phyloP scores from a whole-genome alignment of 1,139 yeast species.

The Geotrichum histeridarum region DNA sequence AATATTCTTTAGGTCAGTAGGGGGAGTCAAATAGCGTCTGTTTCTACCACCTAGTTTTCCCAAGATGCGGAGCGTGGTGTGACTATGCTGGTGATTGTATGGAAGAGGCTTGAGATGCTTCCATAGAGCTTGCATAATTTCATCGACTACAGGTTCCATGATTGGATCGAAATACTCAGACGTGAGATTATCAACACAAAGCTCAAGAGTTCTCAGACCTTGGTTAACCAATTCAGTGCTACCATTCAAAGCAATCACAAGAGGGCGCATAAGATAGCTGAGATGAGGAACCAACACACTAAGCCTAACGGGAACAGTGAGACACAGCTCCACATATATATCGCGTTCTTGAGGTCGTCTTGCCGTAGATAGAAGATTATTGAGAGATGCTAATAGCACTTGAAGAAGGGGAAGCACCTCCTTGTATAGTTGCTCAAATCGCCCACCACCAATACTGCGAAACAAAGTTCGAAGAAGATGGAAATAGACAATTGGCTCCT shows the following conservation, averaged over 20 bases:
- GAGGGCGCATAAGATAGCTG: constrained; percentile 79
- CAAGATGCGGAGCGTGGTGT: constrained; percentile 83
- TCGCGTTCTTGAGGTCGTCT: constrained; percentile 88
- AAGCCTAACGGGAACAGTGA: constrained; percentile 90
- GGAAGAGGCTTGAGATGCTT: constrained; percentile 87
- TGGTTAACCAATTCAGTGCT: constrained; percentile 88
- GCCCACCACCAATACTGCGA: constrained; percentile 93
- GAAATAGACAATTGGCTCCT: constrained; percentile 86
- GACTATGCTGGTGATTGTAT: constrained; percentile 85
- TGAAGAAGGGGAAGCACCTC: constrained; percentile 90
- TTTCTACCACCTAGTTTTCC: constrained; percentile 97
- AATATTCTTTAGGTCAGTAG: constrained; percentile 55
- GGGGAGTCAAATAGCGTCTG: constrained; percentile 74
- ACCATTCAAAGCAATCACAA: constrained; percentile 86
- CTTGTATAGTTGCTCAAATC: constrained; percentile 85
- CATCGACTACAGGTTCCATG: constrained; percentile 90
- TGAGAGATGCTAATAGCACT: constrained; percentile 76
- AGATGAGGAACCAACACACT: constrained; percentile 92
- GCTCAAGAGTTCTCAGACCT: constrained; percentile 86
- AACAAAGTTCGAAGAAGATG: constrained; percentile 83
- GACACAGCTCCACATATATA: constrained; percentile 85
- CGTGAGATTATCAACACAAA: constrained; percentile 94
- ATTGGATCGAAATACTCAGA: constrained; percentile 97
- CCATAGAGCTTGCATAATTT: constrained; percentile 91
- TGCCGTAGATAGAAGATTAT: constrained; percentile 75